Conservation (phyloP, 345 rosid species). For the Murraya koenigii region DNA sequence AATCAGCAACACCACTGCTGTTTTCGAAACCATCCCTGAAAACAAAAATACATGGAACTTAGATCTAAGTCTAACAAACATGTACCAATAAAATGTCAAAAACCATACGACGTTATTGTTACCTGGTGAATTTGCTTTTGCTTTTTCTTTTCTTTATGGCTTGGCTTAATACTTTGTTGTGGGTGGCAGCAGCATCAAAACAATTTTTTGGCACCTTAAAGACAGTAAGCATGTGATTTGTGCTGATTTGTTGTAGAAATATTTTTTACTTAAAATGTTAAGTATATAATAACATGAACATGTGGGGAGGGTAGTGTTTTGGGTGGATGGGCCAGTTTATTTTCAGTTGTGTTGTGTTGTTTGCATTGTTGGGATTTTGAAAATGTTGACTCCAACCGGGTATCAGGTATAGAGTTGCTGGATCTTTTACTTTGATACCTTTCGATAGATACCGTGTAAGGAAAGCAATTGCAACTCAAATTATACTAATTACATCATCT, state of each 20-base stretch:
- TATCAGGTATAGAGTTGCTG: background rate
- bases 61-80: background rate
- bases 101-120: background rate
- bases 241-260: too few relatives aligned
- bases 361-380: background rate
- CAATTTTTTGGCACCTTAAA: too few relatives aligned
- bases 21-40: slow-evolving; percentile 27
- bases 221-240: too few relatives aligned
- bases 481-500: too few relatives aligned
- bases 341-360: background rate
- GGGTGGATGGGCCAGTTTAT: too few relatives aligned
- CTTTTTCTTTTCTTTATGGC: background rate
- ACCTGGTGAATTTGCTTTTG: background rate
- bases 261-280: too few relatives aligned
- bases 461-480: too few relatives aligned
- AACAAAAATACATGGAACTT: background rate
- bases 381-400: background rate
- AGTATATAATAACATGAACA: too few relatives aligned
- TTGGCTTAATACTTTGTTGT: background rate
- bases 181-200: too few relatives aligned
- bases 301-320: too few relatives aligned
- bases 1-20: slow-evolving; percentile 23
- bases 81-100: background rate
- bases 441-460: background rate
- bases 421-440: slow-evolving; percentile 5